Evolutionary conservation across 2,329 filamentous ascomycete species (phyloP).

Genomic region (Talaromyces sp.): DNA sequence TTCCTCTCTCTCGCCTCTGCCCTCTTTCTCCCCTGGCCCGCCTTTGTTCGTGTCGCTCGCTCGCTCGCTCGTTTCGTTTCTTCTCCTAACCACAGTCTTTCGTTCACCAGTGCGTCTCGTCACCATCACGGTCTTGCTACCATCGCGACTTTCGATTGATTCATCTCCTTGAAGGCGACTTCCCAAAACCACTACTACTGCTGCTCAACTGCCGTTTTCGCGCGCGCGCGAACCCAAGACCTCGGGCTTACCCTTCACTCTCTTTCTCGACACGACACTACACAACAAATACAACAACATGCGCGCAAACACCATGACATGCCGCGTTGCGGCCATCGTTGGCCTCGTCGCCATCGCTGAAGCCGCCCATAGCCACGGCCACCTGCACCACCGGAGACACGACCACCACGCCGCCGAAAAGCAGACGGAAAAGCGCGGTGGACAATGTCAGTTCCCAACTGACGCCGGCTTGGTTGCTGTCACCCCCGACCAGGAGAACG

Average conservation of each 20-base stretch:
- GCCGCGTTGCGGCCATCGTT: conserved; percentile 29
- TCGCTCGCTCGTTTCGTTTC: conserved; percentile 7
- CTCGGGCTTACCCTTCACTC: neutral
- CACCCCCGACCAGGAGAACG: conserved; percentile 60
- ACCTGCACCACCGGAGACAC: conserved; percentile 22
- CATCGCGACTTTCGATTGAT: neutral
- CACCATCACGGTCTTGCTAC: neutral
- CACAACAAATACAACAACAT: conserved; percentile 15
- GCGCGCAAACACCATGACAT: conserved; percentile 30
- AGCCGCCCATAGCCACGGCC: conserved; percentile 29
- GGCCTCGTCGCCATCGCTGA: conserved; percentile 32
- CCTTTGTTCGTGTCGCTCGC: conserved; percentile 7
- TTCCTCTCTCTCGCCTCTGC: neutral
- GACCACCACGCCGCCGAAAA: conserved; percentile 9
- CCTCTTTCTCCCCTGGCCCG: neutral
- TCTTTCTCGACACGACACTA: neutral
- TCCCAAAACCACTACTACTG: neutral
- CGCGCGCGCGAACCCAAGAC: neutral
- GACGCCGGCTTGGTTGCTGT: conserved; percentile 63
- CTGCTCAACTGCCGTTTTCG: neutral
- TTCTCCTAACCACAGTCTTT: conserved; percentile 23
- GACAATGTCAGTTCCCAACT: conserved; percentile 60
- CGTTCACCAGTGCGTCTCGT: conserved; percentile 16
- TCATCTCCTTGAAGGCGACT: conserved; percentile 7
- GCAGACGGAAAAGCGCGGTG: conserved; percentile 44